A percentile compares a stretch with the other conserved stretches of the same genome.
These are phyloP conservation scores for Calycina herbarum DNA, from an alignment of 2,329 filamentous ascomycete species.

Conservation along the genomic window DNA sequence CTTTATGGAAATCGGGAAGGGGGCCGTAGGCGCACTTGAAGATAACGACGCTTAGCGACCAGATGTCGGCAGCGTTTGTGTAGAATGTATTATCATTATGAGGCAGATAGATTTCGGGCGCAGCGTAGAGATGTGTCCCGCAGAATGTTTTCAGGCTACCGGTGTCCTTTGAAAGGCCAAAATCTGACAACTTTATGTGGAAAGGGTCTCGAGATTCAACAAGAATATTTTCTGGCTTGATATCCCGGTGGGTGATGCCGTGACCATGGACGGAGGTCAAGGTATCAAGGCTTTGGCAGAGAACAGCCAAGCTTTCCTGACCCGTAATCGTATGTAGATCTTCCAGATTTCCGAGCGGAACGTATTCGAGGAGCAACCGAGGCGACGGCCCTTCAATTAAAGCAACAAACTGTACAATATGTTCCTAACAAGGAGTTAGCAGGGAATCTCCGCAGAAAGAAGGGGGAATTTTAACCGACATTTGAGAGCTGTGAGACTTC, in stretches of 20 bases:
- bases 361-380: conserved; percentile 22
- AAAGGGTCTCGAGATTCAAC: conserved; percentile 55
- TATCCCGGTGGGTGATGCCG: conserved; percentile 19
- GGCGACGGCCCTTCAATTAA: conserved; percentile 12
- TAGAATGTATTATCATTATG: too few species aligned
- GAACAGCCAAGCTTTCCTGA: conserved; percentile 15
- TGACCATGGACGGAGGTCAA: conserved; percentile 22
- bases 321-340: conserved; percentile 12
- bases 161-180: conserved; percentile 62
- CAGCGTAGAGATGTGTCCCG: conserved; percentile 54
- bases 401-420: conserved; percentile 17
- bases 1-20: too few species aligned
- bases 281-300: conserved; percentile 20
- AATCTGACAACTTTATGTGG: conserved; percentile 22
- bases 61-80: too few species aligned
- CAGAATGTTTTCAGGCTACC: conserved; percentile 85
- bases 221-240: conserved; percentile 26
- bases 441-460: background rate
- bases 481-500: conserved; percentile 22
- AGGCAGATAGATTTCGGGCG: too few species aligned
- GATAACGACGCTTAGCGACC: too few species aligned
- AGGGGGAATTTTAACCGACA: background rate
- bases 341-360: conserved; percentile 21
- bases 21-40: too few species aligned
- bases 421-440: conserved; percentile 22